Evolutionary conservation across 306 rosid species (phyloP).

Genomic region (Rosa persica): DNA sequence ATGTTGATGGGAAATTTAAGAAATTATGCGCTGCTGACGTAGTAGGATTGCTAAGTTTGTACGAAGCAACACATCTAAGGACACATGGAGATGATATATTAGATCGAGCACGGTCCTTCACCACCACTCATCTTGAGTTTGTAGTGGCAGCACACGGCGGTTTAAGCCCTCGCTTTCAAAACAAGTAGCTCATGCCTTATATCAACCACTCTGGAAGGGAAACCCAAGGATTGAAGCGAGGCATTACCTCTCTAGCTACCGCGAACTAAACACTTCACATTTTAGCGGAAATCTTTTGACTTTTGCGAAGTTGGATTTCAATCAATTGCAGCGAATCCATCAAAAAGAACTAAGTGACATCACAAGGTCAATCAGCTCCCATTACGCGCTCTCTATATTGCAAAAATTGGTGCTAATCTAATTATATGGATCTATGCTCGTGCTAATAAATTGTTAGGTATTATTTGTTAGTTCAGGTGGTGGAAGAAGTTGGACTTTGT

Average conservation of each 20-base stretch:
- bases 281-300: too few species aligned
- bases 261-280: too few species aligned
- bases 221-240: not conserved
- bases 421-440: too few species aligned
- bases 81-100: not conserved
- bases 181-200: not conserved
- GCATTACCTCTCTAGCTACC: slow-evolving; percentile 9
- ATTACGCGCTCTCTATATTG: too few species aligned
- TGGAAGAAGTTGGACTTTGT: too few species aligned
- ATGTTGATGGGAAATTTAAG: slow-evolving; percentile 11
- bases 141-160: not conserved
- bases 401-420: too few species aligned
- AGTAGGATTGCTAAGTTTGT: not conserved
- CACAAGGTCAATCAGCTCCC: too few species aligned
- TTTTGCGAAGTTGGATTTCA: too few species aligned
- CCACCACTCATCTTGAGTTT: slow-evolving; percentile 29
- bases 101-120: slow-evolving; percentile 27
- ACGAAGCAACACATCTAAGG: not conserved
- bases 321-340: too few species aligned
- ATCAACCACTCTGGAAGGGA: slow-evolving; percentile 18
- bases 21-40: not conserved
- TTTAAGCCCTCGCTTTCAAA: not conserved
- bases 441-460: too few species aligned
- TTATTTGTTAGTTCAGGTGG: too few species aligned
- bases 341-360: too few species aligned